Evolutionary conservation across 805 yeast genomes (phyloP).

Genomic region (Cyberlindnera japonica): DNA sequence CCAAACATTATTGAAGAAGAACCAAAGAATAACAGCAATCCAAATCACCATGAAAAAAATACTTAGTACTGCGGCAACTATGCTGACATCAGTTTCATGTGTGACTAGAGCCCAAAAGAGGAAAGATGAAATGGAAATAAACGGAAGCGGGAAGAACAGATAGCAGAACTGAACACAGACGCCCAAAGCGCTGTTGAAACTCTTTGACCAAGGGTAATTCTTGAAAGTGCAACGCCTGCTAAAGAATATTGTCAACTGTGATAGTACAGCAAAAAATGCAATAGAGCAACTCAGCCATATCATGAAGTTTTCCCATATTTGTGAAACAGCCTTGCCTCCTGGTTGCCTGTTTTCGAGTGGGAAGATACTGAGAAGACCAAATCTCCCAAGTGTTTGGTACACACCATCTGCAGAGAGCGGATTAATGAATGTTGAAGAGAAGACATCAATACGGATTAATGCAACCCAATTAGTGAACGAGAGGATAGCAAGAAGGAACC

Average conservation of each 20-base stretch:
- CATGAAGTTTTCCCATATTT: constrained; percentile 44
- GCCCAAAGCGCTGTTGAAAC: neutral
- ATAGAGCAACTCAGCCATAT: constrained; percentile 21
- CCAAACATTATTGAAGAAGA: constrained; percentile 14
- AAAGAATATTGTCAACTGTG: constrained; percentile 2
- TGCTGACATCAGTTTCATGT: neutral
- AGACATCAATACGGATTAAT: constrained; percentile 32
- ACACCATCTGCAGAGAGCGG: constrained; percentile 32
- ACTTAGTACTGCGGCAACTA: constrained; percentile 2
- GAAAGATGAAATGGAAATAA: constrained; percentile 9
- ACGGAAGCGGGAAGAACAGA: constrained; percentile 12
- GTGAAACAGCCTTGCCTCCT: constrained; percentile 33
- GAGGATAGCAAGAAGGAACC: constrained; percentile 54
- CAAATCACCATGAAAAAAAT: constrained; percentile 4
- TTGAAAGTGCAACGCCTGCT: neutral
- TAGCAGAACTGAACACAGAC: constrained; percentile 9
- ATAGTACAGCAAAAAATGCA: constrained; percentile 2
- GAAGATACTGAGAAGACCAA: constrained; percentile 9
- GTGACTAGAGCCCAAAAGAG: constrained; percentile 4
- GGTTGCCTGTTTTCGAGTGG: constrained; percentile 38
- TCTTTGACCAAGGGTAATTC: constrained; percentile 4
- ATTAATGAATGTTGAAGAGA: constrained; percentile 11
- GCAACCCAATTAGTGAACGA: constrained; percentile 53
- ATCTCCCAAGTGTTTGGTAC: constrained; percentile 33
- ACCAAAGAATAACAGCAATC: constrained; percentile 8